These are phyloP conservation scores for Colletotrichum higginsianum DNA, from an alignment of 2,329 filamentous ascomycete genomes.

Conservation along the genomic window DNA sequence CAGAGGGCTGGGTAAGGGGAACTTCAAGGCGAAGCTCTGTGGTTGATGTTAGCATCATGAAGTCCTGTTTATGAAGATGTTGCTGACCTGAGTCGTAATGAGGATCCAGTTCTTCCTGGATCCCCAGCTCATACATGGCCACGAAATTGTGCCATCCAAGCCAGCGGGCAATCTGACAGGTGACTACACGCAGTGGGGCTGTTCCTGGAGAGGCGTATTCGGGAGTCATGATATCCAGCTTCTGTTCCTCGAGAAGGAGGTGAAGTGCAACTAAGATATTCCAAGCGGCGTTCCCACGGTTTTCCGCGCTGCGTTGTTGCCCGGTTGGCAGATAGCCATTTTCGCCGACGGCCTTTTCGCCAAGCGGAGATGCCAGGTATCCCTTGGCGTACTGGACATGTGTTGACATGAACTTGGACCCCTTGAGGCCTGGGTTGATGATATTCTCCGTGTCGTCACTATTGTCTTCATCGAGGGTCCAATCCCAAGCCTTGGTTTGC, in stretches of 20 bases:
- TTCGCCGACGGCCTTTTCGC: slow-evolving; percentile 66
- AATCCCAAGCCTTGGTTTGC: slow-evolving; percentile 77
- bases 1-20: slow-evolving; percentile 50
- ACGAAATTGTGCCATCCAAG: slow-evolving; percentile 76
- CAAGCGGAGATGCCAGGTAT: slow-evolving; percentile 75
- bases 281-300: slow-evolving; percentile 73
- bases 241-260: slow-evolving; percentile 90
- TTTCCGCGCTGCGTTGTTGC: slow-evolving; percentile 64
- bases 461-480: slow-evolving; percentile 74
- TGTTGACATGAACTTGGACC: slow-evolving; percentile 61
- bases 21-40: slow-evolving; percentile 50
- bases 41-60: slow-evolving; percentile 2
- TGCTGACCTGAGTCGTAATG: slow-evolving; percentile 58
- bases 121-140: slow-evolving; percentile 65
- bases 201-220: slow-evolving; percentile 61
- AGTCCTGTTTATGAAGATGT: slow-evolving; percentile 29
- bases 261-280: slow-evolving; percentile 84
- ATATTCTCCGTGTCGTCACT: slow-evolving; percentile 50
- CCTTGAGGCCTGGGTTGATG: slow-evolving; percentile 46
- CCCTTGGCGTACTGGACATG: slow-evolving; percentile 74
- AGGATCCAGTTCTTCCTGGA: slow-evolving; percentile 63
- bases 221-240: slow-evolving; percentile 75
- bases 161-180: slow-evolving; percentile 88
- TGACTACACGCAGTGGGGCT: slow-evolving; percentile 75
- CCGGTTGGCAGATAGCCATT: slow-evolving; percentile 78